Evolutionary conservation across 148 eudicot genomes (phyloP).

Genomic region (Silene conica): DNA sequence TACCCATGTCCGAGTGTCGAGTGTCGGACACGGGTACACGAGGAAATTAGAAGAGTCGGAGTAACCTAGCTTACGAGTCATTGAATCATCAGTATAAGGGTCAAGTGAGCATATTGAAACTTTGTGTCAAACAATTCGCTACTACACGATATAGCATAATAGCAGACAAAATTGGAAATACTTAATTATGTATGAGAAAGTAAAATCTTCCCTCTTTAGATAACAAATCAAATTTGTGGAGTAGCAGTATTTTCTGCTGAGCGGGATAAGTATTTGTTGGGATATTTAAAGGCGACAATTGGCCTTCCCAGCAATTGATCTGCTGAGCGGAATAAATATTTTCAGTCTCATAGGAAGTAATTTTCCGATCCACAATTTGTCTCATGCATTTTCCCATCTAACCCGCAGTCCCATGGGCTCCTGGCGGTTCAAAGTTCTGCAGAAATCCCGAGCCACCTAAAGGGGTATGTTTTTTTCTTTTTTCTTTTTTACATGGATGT

Average conservation of each 20-base stretch:
- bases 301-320: too few relatives aligned
- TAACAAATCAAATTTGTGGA: too few relatives aligned
- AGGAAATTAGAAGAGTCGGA: too few relatives aligned
- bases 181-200: background rate
- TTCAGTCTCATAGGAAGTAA: background rate
- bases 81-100: too few relatives aligned
- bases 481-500: background rate
- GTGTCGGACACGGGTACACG: too few relatives aligned
- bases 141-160: background rate
- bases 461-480: conserved; percentile 52
- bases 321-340: too few relatives aligned
- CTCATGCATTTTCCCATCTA: conserved; percentile 10
- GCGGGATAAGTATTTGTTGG: too few relatives aligned
- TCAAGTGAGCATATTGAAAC: background rate
- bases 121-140: background rate
- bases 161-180: background rate
- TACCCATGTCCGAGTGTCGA: too few relatives aligned
- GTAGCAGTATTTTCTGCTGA: too few relatives aligned
- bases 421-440: conserved; percentile 83
- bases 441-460: conserved; percentile 77
- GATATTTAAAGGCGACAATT: too few relatives aligned
- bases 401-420: conserved; percentile 95
- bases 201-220: background rate
- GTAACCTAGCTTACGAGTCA: too few relatives aligned
- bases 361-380: background rate